Base-by-base conservation (phyloP, 2,329 filamentous ascomycete genomes). In the Nannizziopsis barbatae region DNA sequence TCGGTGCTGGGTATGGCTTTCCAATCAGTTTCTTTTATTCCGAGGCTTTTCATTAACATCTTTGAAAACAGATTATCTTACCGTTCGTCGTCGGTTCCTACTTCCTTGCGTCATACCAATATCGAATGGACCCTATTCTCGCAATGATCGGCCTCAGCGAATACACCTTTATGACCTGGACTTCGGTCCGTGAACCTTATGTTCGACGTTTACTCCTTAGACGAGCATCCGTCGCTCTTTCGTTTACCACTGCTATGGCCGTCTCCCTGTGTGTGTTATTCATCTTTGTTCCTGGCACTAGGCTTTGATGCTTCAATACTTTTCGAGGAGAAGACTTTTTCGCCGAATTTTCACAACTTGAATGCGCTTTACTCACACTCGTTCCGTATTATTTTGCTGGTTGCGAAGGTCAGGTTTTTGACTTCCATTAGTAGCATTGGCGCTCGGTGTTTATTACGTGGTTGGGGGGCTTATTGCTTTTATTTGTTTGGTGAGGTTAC, bases 161-260 rank as follows among this genome's bases (percentile, higher is more conserved):
- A 71, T 95, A 96, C 70, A 95, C 90, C 0, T 88, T 94, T 44
- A 89, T 95, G 74, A 85, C 82, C 66, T 95, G 93, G 71, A 84
- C 85, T 18, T 78, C 80, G 36, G 86, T 96, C 54, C 80, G 85
- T 48, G 92, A 98, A 67, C 86, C 88, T 0, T 98, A 92, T 62
- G 84, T 98, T 48, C 83, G 86, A 55, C 85, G 81, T 61, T 79
- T 96, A 15, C 76, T 98, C 49, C 80, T 80, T 56, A 89, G 89
- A 64, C 83, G 92, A 50, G 83, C 92, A 0, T 62, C 86, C 38
- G 88, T 92, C 70, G 86, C 92, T 11, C 70, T 95, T 11, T 72
- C 79, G 7, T 76, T 92, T 53, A 89, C 89, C 27, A 64, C 82
- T 22, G 64, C 93, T 30, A 74, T 93, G 47, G 86, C 90, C 55